Evolutionary conservation across 108 stramenopile species (phyloP), one percentile per base, ranked within the genome.

Genomic region (Cyclotella atomus): DNA sequence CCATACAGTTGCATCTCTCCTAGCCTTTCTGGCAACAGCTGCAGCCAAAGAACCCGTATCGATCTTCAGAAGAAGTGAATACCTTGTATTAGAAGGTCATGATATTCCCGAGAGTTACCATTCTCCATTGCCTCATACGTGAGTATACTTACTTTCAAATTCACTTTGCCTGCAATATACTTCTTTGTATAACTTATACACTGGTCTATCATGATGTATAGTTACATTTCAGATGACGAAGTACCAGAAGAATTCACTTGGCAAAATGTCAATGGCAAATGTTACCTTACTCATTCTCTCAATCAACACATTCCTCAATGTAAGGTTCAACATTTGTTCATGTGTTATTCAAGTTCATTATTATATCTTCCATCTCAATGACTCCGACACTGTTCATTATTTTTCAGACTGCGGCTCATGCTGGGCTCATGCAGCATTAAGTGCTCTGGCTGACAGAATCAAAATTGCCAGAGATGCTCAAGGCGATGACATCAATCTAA

Each of bases 221-320:
- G 86, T 57, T 93, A 95, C 76, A 21, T 93, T 28, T 53, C 53
- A n/a, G 53, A 72, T 28, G 72, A 68, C 9, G 86, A 88, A 14
- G 69, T 98, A 0, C 97, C 97, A 1, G 75, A 83, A 24, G 70
- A 85, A 44, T 96, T 88, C 63, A 81, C 86, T 34, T 97, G 96
- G 96, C 76, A 71, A 21, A 68, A 96, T 71, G 83, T 92, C 21
- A 79, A 93, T 53, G 89, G 91, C n/a, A 79, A 68, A 16, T 79
- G 78, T 19, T 95, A 92, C 76, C 56, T 94, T 55, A 96, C 94
- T 24, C 80, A 89, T 29, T 68, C 62, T 7, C 73, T 96, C 45
- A 98, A 97, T 73, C 97, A 96, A 68, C 91, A 95, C 72, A 86
- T 95, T 49, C 91, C 91, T 27, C 88, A 91, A 68, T 91, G 89